phyloP scores from a whole-genome alignment of 768 basidiomycete species.

The Tremella mesenterica region DNA sequence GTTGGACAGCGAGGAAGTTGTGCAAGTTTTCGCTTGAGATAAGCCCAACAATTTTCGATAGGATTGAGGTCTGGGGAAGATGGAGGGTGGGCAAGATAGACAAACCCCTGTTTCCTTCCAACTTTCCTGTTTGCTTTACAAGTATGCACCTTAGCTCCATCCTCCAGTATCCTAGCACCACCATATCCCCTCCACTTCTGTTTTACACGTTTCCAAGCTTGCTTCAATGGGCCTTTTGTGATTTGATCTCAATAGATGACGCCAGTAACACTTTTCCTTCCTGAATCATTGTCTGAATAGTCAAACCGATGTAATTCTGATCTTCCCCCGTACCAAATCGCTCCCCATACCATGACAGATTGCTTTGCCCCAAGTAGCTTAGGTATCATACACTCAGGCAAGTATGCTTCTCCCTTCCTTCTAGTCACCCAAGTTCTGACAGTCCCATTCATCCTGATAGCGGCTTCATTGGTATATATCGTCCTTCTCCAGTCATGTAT shows the following conservation, averaged over 20 bases:
- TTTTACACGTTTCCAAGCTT: no score
- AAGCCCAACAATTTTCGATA: conserved; percentile 14
- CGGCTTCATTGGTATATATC: conserved; percentile 6
- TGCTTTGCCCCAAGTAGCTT: not conserved
- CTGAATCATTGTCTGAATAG: not conserved
- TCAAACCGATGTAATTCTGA: conserved; percentile 4
- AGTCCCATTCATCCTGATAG: conserved; percentile 1
- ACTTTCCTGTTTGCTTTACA: not conserved
- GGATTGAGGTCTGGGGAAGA: conserved; percentile 16
- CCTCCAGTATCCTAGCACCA: conserved; percentile 11
- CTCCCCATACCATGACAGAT: not conserved
- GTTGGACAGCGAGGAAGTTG: conserved; percentile 5
- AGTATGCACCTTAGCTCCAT: conserved; percentile 10
- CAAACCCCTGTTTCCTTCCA: conserved; percentile 4
- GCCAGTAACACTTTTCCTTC: conserved; percentile 5
- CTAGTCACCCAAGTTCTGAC: conserved; percentile 4
- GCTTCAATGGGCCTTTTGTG: conserved; percentile 3
- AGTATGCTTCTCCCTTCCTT: conserved; percentile 1
- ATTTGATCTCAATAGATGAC: conserved; percentile 10
- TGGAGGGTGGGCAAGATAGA: conserved; percentile 7
- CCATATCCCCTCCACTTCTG: no score
- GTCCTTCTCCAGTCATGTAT: conserved; percentile 8
- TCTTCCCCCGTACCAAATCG: not conserved
- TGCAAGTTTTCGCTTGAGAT: conserved; percentile 7
- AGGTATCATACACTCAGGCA: conserved; percentile 2